A percentile compares a stretch with the other conserved stretches of the same genome.
These are phyloP conservation scores for Epichloe elymi DNA, from an alignment of 2,329 filamentous ascomycete genomes.

Conservation along the genomic window DNA sequence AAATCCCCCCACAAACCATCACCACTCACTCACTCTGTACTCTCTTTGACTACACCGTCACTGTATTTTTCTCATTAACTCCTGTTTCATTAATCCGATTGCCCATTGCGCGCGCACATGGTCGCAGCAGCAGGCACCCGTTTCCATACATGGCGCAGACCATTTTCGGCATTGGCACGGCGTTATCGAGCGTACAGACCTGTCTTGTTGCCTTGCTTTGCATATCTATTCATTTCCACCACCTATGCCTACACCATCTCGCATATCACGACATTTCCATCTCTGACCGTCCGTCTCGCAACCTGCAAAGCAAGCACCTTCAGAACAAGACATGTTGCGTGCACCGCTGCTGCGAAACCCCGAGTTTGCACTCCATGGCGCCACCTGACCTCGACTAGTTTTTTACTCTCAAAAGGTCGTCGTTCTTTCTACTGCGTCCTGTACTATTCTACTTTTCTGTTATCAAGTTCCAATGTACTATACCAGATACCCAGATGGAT, in stretches of 20 bases:
- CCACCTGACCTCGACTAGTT: too few species aligned
- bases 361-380: too few species aligned
- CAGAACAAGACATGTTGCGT: too few species aligned
- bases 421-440: background rate
- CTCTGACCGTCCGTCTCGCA: too few species aligned
- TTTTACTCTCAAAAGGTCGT: too few species aligned
- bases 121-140: conserved; percentile 1
- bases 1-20: background rate
- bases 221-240: background rate
- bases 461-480: background rate
- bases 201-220: background rate
- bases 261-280: too few species aligned
- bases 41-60: background rate
- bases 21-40: conserved; percentile 1
- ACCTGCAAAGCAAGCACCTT: too few species aligned
- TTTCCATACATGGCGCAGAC: background rate
- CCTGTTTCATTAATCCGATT: background rate
- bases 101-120: conserved; percentile 1
- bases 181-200: background rate
- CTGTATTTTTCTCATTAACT: background rate
- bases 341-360: too few species aligned
- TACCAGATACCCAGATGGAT: conserved; percentile 4
- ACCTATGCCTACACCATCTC: background rate
- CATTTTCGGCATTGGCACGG: background rate
- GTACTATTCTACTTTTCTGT: background rate